Conservation (phyloP, 495 filamentous ascomycete species). For the Aspergillus steynii region DNA sequence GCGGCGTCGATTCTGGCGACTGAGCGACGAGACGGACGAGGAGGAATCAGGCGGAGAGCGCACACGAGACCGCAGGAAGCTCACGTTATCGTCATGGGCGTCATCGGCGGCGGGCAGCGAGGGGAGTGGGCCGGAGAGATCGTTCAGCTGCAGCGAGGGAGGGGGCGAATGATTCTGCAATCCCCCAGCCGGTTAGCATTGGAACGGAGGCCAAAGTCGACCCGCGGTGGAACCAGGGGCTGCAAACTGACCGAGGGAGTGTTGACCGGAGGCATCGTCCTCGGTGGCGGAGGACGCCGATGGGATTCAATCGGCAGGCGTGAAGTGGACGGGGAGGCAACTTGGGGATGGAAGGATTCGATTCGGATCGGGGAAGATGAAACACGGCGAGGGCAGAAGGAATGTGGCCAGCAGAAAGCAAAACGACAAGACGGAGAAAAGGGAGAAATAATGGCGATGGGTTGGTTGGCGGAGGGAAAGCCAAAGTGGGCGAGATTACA, state of each 20-base stretch:
- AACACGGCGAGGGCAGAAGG: no score
- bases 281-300: constrained; percentile 4
- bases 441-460: background rate
- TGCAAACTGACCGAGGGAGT: constrained; percentile 21
- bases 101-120: constrained; percentile 48
- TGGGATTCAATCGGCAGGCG: background rate
- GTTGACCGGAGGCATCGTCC: constrained; percentile 12
- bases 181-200: background rate
- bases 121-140: constrained; percentile 44
- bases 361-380: no score
- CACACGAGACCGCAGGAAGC: constrained; percentile 53
- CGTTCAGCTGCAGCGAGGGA: constrained; percentile 28
- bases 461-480: background rate
- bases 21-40: constrained; percentile 36
- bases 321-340: no score
- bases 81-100: constrained; percentile 60
- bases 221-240: background rate
- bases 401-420: background rate
- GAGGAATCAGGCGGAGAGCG: constrained; percentile 34
- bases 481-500: background rate
- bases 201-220: background rate
- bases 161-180: constrained; percentile 19
- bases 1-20: constrained; percentile 38
- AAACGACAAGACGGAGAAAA: background rate
- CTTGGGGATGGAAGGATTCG: no score